phyloP scores from a whole-genome alignment of 768 basidiomycete species.

The Leucocoprinus birnbaumii region DNA sequence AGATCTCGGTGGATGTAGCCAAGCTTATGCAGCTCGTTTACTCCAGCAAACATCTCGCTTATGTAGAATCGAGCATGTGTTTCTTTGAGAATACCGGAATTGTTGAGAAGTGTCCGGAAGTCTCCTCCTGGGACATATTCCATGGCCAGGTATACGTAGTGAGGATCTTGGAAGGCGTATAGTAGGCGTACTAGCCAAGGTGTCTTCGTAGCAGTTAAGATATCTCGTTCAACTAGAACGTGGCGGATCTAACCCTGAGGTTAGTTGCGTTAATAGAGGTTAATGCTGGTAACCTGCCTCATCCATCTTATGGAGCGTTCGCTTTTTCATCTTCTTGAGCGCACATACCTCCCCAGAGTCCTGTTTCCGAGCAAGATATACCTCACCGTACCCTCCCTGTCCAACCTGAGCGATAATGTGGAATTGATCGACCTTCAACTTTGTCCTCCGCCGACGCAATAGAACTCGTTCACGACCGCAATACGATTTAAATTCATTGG shows the following conservation, averaged over 20 bases:
- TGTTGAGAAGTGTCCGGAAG: constrained; percentile 96
- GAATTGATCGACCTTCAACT: constrained; percentile 91
- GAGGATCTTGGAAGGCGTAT: constrained; percentile 94
- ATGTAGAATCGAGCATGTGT: constrained; percentile 97
- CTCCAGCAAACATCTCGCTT: constrained; percentile 94
- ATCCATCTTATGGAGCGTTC: constrained; percentile 96
- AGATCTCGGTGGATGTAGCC: constrained; percentile 98
- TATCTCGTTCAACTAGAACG: constrained; percentile 96
- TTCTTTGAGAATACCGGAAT: constrained; percentile 96
- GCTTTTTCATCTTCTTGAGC: constrained; percentile 95
- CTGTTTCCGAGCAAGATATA: constrained; percentile 91
- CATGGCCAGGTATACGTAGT: constrained; percentile 95
- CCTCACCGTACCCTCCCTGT: constrained; percentile 98
- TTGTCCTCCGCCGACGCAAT: constrained; percentile 89
- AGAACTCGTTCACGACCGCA: constrained; percentile 91
- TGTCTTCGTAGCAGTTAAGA: constrained; percentile 94
- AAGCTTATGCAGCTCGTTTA: constrained; percentile 92
- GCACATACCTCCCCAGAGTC: constrained; percentile 97
- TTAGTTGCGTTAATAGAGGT: background rate
- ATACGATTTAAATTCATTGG: constrained; percentile 89
- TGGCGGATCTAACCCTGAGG: constrained; percentile 73
- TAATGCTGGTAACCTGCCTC: constrained; percentile 53
- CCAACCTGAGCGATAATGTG: constrained; percentile 99
- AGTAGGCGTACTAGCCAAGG: constrained; percentile 94
- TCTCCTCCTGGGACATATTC: constrained; percentile 99